These are phyloP conservation scores for Solanum lycopersicoides DNA, from an alignment of 257 asterid species.

Conservation along the genomic window DNA sequence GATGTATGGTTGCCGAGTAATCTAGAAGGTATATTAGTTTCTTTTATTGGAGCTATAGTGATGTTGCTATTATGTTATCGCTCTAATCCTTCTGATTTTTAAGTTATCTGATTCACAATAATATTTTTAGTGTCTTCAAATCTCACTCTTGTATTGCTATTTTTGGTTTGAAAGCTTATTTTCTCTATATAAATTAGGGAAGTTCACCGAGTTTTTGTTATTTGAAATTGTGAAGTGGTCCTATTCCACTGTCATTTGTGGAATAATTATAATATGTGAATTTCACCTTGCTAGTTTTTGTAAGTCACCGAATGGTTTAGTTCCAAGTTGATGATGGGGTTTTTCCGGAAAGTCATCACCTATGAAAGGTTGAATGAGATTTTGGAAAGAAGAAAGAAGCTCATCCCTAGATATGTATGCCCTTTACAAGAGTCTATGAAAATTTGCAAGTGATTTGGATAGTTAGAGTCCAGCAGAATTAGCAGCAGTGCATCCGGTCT, in stretches of 20 bases:
- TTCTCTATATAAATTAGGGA: too few relatives aligned
- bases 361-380: too few relatives aligned
- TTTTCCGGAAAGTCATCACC: too few relatives aligned
- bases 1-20: constrained; percentile 87
- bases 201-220: neutral
- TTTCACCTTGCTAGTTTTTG: neutral
- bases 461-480: too few relatives aligned
- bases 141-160: too few relatives aligned
- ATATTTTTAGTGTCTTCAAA: neutral
- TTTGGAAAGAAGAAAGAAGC: too few relatives aligned
- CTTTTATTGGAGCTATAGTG: neutral
- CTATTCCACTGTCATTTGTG: neutral
- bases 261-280: neutral
- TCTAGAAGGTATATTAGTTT: constrained; percentile 53
- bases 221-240: neutral
- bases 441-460: too few relatives aligned
- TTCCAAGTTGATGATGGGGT: too few relatives aligned
- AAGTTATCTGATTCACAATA: neutral
- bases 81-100: neutral
- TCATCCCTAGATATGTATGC: too few relatives aligned
- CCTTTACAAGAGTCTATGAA: too few relatives aligned
- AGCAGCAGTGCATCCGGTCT: too few relatives aligned
- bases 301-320: neutral
- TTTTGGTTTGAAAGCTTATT: too few relatives aligned
- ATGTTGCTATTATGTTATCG: neutral